These are phyloP conservation scores for Brassica balearica DNA, from an alignment of 441 rosid genomes.

Conservation along the genomic window DNA sequence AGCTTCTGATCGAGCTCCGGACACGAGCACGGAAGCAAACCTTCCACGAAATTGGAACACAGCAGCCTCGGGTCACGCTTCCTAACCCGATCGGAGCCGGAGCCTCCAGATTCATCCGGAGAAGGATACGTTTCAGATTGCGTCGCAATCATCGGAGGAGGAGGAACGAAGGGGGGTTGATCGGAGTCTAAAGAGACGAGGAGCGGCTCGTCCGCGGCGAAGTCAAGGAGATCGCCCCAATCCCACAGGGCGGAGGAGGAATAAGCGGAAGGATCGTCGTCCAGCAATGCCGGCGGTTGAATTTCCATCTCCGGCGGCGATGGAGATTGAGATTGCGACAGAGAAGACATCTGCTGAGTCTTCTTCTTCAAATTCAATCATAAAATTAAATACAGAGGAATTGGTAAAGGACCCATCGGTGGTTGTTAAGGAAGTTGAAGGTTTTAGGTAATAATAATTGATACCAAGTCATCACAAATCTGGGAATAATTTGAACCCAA, in stretches of 20 bases:
- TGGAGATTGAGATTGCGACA: conserved; percentile 29
- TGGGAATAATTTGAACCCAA: background rate
- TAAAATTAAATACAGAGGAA: conserved; percentile 20
- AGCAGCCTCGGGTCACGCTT: conserved; percentile 89
- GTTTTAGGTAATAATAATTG: conserved; percentile 25
- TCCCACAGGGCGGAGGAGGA: conserved; percentile 73
- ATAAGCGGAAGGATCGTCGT: conserved; percentile 52
- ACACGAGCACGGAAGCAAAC: conserved; percentile 82
- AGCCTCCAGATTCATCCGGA: conserved; percentile 39
- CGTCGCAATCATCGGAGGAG: conserved; percentile 21
- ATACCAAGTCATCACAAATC: conserved; percentile 26
- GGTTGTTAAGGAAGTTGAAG: conserved; percentile 44
- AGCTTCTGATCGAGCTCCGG: conserved; percentile 82
- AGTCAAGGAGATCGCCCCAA: conserved; percentile 84
- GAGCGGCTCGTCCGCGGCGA: conserved; percentile 67
- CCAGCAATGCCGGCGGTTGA: conserved; percentile 44
- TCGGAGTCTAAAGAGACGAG: conserved; percentile 49
- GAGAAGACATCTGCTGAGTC: conserved; percentile 37
- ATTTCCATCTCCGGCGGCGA: conserved; percentile 52
- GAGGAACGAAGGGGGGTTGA: conserved; percentile 24
- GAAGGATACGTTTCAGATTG: conserved; percentile 36
- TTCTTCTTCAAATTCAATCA: conserved; percentile 14
- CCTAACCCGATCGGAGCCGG: conserved; percentile 61
- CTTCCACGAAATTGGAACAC: conserved; percentile 87
- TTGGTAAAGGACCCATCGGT: conserved; percentile 24